Evolutionary conservation across 2,329 filamentous ascomycete species (phyloP), one percentile per base, ranked within the genome.

Genomic region (Cordyceps cicadae): DNA sequence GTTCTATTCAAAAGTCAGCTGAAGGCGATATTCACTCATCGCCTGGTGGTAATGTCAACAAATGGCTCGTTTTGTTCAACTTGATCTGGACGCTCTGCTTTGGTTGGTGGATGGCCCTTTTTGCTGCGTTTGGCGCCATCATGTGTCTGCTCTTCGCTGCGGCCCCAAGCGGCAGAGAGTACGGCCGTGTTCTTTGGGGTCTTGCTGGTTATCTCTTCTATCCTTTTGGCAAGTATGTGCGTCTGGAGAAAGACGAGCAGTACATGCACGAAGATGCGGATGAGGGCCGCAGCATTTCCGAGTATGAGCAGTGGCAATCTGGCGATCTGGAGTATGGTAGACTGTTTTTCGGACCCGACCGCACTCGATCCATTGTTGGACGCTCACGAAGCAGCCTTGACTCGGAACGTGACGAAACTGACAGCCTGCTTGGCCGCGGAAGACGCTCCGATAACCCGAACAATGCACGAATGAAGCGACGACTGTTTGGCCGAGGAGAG

Each of bases 241-340:
- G 92, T 52, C 82, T 99, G 43, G 88, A 96, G 70, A 90, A 93
- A 72, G 94, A 99, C 67, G 94, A 97, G 70, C 88, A 89, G 49
- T 99, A 99, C 70, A 80, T 91, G 53, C 89, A 97, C 63, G 94
- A 99, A 75, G 94, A 99, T 69, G 86, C 94, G 69, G 92, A 93
- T 46, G 94, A 99, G 75, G 94, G 94, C 21, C 86, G 94, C 70
- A 97, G 92, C 76, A 97, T 99, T 70, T 95, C 90, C 68, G 94
- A 99, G 76, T 99, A 99, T 71, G 94, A 99, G 73, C 92, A 96
- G 75, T 99, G 94, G 94, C 94, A 99, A 76, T 97, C 87, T 70
- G 94, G 94, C 55, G 94, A 99, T 70, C 83, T 99, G 39, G 94
- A 99, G 74, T 92, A 97, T 72, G 94, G 94, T 3, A 85, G 93